Conservation (phyloP, 495 filamentous ascomycete species). For the Aspergillus ellipticus region DNA sequence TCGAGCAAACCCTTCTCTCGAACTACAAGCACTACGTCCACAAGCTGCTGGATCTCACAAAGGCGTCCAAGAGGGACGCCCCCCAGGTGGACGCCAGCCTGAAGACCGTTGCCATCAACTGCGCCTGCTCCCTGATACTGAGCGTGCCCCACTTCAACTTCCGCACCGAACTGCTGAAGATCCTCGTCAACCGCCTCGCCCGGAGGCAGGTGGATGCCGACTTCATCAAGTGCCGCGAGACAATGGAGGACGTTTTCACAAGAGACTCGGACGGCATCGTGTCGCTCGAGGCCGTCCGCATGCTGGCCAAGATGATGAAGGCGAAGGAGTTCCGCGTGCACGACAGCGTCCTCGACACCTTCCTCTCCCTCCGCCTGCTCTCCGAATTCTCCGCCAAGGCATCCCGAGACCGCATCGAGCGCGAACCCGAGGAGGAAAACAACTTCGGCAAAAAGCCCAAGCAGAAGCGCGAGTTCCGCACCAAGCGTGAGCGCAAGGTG, state of each 20-base stretch:
- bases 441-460: constrained; percentile 61
- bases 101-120: constrained; percentile 73
- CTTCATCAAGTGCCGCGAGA: constrained; percentile 72
- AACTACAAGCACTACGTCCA: constrained; percentile 82
- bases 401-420: constrained; percentile 69
- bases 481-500: constrained; percentile 70
- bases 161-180: constrained; percentile 77
- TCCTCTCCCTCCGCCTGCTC: constrained; percentile 83
- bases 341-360: constrained; percentile 83
- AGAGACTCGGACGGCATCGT: constrained; percentile 84
- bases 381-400: constrained; percentile 81
- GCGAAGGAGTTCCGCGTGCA: constrained; percentile 72
- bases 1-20: constrained; percentile 76
- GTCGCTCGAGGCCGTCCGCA: constrained; percentile 78
- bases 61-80: constrained; percentile 36
- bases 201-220: constrained; percentile 62
- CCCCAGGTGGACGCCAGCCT: constrained; percentile 40
- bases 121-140: constrained; percentile 72
- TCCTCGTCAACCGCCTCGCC: constrained; percentile 79
- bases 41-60: constrained; percentile 61
- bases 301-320: constrained; percentile 94
- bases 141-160: constrained; percentile 96
- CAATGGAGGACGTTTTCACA: constrained; percentile 76
- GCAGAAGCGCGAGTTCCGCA: constrained; percentile 69
- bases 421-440: constrained; percentile 39